Conservation (phyloP, 208 protist genomes). For the Wallacemonas sp. region DNA sequence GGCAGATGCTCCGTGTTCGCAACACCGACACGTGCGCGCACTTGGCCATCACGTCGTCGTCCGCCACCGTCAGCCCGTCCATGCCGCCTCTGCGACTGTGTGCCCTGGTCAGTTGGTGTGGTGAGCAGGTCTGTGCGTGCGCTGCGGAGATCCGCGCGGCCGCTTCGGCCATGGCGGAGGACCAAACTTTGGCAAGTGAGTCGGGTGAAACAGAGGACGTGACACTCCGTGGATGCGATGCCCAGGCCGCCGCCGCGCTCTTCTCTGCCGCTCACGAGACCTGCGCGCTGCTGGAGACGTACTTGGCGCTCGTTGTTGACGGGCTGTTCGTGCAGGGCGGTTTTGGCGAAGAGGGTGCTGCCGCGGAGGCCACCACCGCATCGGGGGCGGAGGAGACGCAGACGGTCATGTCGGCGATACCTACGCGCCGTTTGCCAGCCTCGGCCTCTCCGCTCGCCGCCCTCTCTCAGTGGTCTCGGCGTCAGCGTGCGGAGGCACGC, state of each 20-base stretch:
- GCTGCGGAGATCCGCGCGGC: not conserved
- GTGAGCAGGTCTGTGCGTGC: not conserved
- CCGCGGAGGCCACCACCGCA: not conserved
- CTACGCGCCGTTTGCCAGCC: no score
- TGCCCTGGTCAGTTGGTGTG: not conserved
- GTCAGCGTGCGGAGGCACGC: constrained; percentile 22
- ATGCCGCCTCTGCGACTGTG: not conserved
- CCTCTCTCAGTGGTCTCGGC: not conserved
- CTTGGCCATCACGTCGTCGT: not conserved
- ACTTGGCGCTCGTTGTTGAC: not conserved
- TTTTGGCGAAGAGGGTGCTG: constrained; percentile 10
- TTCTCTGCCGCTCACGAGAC: not conserved
- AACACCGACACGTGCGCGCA: not conserved
- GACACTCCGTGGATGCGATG: not conserved
- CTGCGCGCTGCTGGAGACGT: constrained; percentile 6
- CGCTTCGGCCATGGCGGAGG: not conserved
- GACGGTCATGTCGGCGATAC: no score
- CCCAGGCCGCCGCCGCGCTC: not conserved
- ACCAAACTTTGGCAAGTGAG: not conserved
- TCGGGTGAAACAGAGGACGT: not conserved
- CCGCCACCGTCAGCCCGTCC: not conserved
- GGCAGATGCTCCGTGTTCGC: not conserved
- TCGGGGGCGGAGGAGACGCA: not conserved
- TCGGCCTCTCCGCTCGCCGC: not conserved
- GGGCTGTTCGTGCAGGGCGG: constrained; percentile 13